phyloP scores from a whole-genome alignment of 2,329 filamentous ascomycete genomes.

The Nannizzia gypsea region DNA sequence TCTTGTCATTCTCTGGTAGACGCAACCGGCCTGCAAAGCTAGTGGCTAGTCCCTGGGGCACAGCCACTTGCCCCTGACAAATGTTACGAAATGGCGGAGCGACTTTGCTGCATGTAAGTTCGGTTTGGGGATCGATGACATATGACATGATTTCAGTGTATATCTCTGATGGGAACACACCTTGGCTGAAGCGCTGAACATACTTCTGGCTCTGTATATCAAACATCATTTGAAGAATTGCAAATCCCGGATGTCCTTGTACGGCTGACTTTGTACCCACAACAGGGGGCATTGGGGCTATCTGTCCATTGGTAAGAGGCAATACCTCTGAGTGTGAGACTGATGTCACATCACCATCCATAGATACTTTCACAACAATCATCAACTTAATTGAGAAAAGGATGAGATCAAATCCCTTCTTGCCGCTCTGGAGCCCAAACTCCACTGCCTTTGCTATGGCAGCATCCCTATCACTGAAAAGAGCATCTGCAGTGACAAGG shows the following conservation, averaged over 20 bases:
- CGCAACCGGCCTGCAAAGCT: not conserved
- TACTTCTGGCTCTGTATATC: not conserved
- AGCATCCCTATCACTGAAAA: not conserved
- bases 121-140: not conserved
- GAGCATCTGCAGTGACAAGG: not conserved
- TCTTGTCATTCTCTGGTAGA: not conserved
- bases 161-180: not conserved
- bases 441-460: slow-evolving; percentile 1
- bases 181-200: not conserved
- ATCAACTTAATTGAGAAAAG: not conserved
- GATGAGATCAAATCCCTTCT: not conserved
- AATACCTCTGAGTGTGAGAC: not conserved
- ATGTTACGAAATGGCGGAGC: not conserved
- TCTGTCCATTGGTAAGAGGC: not conserved
- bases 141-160: not conserved
- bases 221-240: not conserved
- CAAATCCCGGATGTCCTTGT: not conserved
- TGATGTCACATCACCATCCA: not conserved
- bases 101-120: not conserved
- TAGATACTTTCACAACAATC: not conserved
- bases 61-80: not conserved
- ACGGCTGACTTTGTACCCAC: not conserved
- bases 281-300: not conserved
- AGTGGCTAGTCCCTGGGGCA: not conserved
- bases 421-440: not conserved